Evolutionary conservation across 2,329 filamentous ascomycete species (phyloP).

Genomic region (Aspergillus felis): DNA sequence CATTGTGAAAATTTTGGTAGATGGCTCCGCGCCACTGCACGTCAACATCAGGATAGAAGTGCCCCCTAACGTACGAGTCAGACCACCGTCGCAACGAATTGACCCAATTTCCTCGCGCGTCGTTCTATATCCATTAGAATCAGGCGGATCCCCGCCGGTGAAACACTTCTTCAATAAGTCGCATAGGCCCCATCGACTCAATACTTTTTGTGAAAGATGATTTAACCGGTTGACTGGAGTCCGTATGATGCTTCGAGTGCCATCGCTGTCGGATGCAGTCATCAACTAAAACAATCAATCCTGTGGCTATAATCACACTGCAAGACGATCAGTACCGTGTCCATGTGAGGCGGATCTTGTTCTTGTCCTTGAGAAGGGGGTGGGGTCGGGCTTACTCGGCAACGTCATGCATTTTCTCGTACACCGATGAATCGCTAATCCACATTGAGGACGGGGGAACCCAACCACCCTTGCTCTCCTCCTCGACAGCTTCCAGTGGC

Average conservation of each 20-base stretch:
- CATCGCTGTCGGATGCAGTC: conserved; percentile 83
- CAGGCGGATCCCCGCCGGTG: conserved; percentile 46
- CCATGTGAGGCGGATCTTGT: conserved; percentile 9
- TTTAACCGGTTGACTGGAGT: conserved; percentile 51
- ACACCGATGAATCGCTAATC: conserved; percentile 71
- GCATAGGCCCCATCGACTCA: conserved; percentile 60
- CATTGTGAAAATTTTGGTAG: neutral
- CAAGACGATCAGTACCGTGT: neutral
- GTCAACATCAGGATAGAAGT: neutral
- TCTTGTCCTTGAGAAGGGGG: conserved; percentile 1
- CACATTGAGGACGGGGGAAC: conserved; percentile 86
- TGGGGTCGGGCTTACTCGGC: conserved; percentile 66
- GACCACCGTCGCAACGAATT: neutral
- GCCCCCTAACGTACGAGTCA: neutral
- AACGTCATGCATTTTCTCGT: conserved; percentile 70
- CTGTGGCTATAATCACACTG: conserved; percentile 86
- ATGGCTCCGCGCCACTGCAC: neutral
- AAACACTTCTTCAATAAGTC: conserved; percentile 62
- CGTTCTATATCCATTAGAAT: neutral
- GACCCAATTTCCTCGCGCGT: neutral
- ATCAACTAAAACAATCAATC: conserved; percentile 81
- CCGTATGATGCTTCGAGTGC: conserved; percentile 53
- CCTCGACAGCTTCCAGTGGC: conserved; percentile 64
- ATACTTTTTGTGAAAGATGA: conserved; percentile 53
- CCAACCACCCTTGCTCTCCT: conserved; percentile 79